Evolutionary conservation across 1,139 yeast species (phyloP), one percentile per base, ranked within the genome.

Genomic region (Kluyveromyces sp.): DNA sequence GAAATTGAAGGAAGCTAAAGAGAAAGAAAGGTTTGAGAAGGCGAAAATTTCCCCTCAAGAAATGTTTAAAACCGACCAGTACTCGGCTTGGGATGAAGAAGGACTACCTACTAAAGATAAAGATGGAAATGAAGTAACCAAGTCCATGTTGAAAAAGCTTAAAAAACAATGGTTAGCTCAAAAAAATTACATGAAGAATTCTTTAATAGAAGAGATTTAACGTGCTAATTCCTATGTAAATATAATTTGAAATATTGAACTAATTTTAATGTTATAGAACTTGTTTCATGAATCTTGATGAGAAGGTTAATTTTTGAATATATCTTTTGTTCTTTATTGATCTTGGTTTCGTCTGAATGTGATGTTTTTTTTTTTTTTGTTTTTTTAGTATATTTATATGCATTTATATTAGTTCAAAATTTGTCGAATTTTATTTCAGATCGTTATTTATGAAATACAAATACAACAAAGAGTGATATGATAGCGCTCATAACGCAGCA

Each of bases 91-190:
- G 86, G 97, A 92, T 60, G 90, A 75, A 31, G 68, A 73, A 35
- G 99, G 99, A 1, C 50, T 92, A 27, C 99, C 99, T 15, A 73
- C 80, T 1, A 81, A 80, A 61, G 89, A 83, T 53, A 73, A 68
- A 38, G 79, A 78, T 15, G 98, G 97, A 7, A 88, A 82, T 57
- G 95, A 89, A 48, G 74, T 90, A n/a, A 77, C 95, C 44, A 92
- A 92, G 70, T 85, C 96, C 63, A 79, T 82, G 72, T 73, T 73
- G 51, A 92, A 92, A 75, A 90, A 90, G 68, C 72, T 90, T 54
- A 67, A 72, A 50, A 92, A 92, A 68, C 84, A 77, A 60, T 79
- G 78, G 65, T 87, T 82, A 48, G 82, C 76, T 48, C 99, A 92
- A 65, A 81, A 61, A 89, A 89, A 70, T 74, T 90, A 39, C 79